Evolutionary conservation across 495 filamentous ascomycete species (phyloP), one percentile per base, ranked within the genome.

Genomic region (Aspergillus conjunctus): DNA sequence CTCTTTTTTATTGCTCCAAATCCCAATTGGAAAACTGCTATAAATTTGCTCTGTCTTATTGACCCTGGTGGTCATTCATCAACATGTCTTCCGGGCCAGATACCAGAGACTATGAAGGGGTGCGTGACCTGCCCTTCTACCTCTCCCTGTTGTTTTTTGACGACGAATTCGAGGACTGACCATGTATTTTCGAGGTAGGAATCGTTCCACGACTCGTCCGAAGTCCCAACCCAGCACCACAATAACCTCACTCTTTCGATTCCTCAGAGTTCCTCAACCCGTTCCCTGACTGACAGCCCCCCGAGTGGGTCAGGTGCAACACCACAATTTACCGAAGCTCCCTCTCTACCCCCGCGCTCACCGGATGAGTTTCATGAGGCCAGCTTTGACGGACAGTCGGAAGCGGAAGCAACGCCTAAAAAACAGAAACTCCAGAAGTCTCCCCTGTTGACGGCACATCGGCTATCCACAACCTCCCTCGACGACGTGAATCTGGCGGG

Each of bases 121-220:
- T 82, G 70, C 69, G 79, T 58, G 39, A 63, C 22, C 58, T 58
- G 58, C 62, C 26, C 26, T 26, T 26, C 5, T 26, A 26, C 26
- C 26, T 26, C 5, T 26, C 2, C 26, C 26, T 46, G 12, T 26
- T 14, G 18, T 14, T 39, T 11, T 33, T 58, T 30, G 54, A 51
- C 32, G 17, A 48, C 41, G 15, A 9, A 15, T 17, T 51, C 8
- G 15, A 37, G 39, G 21, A 39, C 55, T 55, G 15, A 59, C 56
- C 43, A 41, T 45, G 4, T 49, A 22, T 49, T 32, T 31, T 49
- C 44, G n/a, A 33, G 39, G 10, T 72, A 91, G 89, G 90, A 92
- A 59, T 85, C 85, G 20, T 92, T 91, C 58, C 88, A 91, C 69
- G 89, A 93, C 76, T 88, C 88, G 58, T 77, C 84, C 64, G 89